Percentiles rank a stretch among this genome's conserved stretches.
phyloP scores from a whole-genome alignment of 2,329 filamentous ascomycete species.

The Aspergillus fumigatus region DNA sequence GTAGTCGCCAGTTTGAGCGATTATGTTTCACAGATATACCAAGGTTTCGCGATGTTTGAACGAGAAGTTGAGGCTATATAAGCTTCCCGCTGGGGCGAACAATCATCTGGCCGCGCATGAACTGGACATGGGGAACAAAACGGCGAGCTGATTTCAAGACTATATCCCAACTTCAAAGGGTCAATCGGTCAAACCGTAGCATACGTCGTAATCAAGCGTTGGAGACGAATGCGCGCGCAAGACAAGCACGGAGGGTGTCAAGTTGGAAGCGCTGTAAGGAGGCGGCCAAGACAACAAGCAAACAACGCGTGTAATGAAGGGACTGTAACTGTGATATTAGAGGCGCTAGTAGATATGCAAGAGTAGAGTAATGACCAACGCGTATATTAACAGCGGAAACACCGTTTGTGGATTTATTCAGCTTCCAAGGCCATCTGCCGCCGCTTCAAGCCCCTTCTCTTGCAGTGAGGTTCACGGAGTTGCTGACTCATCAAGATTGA shows the following conservation, averaged over 20 bases:
- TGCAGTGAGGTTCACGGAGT: slow-evolving; percentile 32
- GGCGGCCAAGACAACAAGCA: slow-evolving; percentile 12
- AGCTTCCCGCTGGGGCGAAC: slow-evolving; percentile 21
- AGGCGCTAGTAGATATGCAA: slow-evolving; percentile 6
- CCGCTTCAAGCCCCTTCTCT: slow-evolving; percentile 29
- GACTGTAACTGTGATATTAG: slow-evolving; percentile 11
- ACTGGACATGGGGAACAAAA: slow-evolving; percentile 23
- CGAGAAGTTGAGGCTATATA: slow-evolving; percentile 23
- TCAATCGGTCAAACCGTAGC: neutral
- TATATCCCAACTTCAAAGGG: slow-evolving; percentile 5
- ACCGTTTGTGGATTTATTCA: slow-evolving; percentile 19
- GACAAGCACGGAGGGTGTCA: slow-evolving; percentile 9
- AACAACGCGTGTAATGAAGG: slow-evolving; percentile 23
- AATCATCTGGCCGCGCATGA: slow-evolving; percentile 23
- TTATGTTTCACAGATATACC: slow-evolving; percentile 8
- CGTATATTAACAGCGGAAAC: slow-evolving; percentile 22
- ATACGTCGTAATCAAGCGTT: neutral
- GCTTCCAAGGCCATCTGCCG: slow-evolving; percentile 29
- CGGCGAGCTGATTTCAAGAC: slow-evolving; percentile 12
- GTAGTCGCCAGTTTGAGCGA: slow-evolving; percentile 35
- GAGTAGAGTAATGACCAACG: slow-evolving; percentile 14
- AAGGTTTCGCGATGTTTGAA: slow-evolving; percentile 13
- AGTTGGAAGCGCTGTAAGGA: neutral
- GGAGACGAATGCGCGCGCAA: slow-evolving; percentile 8
- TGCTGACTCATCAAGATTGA: slow-evolving; percentile 31